These are phyloP conservation scores for Globisporangium nagaii DNA, from an alignment of 352 stramenopile species.

Conservation along the genomic window DNA sequence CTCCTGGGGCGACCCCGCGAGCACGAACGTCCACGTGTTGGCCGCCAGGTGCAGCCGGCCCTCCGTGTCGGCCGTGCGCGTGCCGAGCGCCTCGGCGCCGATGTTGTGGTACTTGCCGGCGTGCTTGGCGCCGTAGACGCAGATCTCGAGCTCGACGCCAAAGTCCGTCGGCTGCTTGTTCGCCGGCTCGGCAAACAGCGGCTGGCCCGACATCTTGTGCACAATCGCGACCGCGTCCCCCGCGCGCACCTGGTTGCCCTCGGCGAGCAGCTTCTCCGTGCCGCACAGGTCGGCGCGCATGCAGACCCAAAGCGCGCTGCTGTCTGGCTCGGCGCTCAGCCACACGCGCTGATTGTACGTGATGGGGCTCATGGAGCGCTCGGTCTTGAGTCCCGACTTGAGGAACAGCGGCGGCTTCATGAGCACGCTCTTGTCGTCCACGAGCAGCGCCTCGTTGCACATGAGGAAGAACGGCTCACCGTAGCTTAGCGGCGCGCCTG, in stretches of 20 bases:
- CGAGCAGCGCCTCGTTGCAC: conserved; percentile 73
- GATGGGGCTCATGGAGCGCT: conserved; percentile 83
- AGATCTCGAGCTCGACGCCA: conserved; percentile 75
- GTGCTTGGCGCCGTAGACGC: conserved; percentile 30
- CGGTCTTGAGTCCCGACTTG: conserved; percentile 77
- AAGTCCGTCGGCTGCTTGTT: conserved; percentile 76
- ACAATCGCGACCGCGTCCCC: conserved; percentile 56
- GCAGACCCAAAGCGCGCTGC: conserved; percentile 68
- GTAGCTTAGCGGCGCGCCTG: conserved; percentile 44
- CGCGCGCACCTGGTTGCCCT: conserved; percentile 29
- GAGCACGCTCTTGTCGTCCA: conserved; percentile 69
- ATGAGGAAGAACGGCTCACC: conserved; percentile 79
- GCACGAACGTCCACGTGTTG: conserved; percentile 69
- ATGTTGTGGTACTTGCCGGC: conserved; percentile 73
- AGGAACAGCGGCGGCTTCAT: conserved; percentile 72
- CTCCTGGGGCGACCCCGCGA: conserved; percentile 30
- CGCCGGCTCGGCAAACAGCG: conserved; percentile 41
- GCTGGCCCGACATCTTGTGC: conserved; percentile 84
- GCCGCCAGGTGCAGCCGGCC: conserved; percentile 28
- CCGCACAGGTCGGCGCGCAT: conserved; percentile 48
- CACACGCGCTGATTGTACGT: conserved; percentile 82
- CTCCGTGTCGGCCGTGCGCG: conserved; percentile 66
- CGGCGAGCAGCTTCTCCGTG: conserved; percentile 68
- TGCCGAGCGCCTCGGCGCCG: conserved; percentile 42
- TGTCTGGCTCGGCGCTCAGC: conserved; percentile 57